Percentiles rank a stretch among this genome's conserved stretches.
Conservation (phyloP, 208 protist species). For the Acanthamoeba sp. region DNA sequence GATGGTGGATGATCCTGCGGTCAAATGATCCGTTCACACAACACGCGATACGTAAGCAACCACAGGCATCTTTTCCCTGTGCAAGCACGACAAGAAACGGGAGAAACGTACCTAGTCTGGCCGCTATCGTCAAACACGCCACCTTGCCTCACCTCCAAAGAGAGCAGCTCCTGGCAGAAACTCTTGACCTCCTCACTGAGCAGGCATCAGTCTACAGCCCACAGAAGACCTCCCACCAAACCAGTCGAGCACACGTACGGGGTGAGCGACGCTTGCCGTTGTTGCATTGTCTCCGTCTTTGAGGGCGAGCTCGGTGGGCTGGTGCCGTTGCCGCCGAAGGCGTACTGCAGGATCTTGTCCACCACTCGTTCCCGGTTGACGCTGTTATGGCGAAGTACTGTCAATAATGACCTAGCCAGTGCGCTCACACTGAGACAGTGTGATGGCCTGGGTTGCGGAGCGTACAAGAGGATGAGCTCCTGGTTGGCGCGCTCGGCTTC, state of each 20-base stretch:
- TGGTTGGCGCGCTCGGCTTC: slow-evolving; percentile 44
- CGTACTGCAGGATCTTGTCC: slow-evolving; percentile 46
- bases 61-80: too few species aligned
- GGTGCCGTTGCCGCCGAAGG: background rate
- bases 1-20: slow-evolving; percentile 51
- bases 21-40: too few species aligned
- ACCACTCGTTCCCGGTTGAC: background rate
- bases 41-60: background rate
- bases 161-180: slow-evolving; percentile 30
- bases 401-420: background rate
- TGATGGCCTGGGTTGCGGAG: background rate
- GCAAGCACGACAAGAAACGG: too few species aligned
- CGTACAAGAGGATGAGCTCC: slow-evolving; percentile 44
- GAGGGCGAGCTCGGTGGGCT: background rate
- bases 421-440: background rate
- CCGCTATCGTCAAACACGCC: slow-evolving; percentile 63
- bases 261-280: background rate
- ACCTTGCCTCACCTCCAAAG: slow-evolving; percentile 38
- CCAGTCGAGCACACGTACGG: background rate
- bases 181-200: background rate
- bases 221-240: too few species aligned
- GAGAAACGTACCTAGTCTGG: slow-evolving; percentile 16
- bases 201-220: background rate
- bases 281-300: background rate
- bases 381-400: background rate